These are phyloP conservation scores for Ephemerocybe angulata DNA, from an alignment of 768 basidiomycete species.

Conservation along the genomic window DNA sequence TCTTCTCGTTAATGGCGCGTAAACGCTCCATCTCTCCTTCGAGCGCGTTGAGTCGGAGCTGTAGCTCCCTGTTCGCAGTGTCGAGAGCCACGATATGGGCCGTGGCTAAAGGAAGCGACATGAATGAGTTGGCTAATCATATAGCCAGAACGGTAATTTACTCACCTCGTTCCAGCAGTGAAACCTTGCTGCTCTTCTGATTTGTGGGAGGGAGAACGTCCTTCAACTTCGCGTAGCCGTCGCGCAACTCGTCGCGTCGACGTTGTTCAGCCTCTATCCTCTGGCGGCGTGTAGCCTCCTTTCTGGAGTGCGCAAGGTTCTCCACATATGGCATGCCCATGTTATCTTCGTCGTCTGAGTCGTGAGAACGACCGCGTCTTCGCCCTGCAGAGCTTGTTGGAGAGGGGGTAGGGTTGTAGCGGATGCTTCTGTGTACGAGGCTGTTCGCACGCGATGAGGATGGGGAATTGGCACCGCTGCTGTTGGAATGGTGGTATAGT, in stretches of 20 bases:
- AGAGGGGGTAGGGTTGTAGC: conserved; percentile 82
- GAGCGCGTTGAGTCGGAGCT: conserved; percentile 58
- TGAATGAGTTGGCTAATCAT: conserved; percentile 11
- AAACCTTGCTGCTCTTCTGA: conserved; percentile 90
- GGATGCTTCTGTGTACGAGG: conserved; percentile 69
- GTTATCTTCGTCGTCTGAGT: conserved; percentile 71
- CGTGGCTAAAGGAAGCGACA: conserved; percentile 49
- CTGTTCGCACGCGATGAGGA: conserved; percentile 72
- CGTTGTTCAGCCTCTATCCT: conserved; percentile 90
- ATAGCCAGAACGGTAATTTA: conserved; percentile 11
- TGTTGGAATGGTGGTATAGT: conserved; percentile 75
- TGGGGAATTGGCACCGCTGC: conserved; percentile 73
- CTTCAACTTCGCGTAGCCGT: conserved; percentile 85
- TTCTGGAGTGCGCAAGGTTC: conserved; percentile 71
- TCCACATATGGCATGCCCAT: conserved; percentile 69
- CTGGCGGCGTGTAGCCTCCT: conserved; percentile 81
- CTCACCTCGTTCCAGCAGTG: conserved; percentile 81
- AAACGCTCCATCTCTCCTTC: conserved; percentile 71
- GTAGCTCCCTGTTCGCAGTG: conserved; percentile 67
- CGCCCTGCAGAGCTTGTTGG: conserved; percentile 72
- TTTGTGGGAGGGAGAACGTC: conserved; percentile 83
- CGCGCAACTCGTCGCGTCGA: conserved; percentile 82
- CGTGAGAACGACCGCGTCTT: conserved; percentile 67
- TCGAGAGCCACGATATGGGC: conserved; percentile 75
- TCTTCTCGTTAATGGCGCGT: conserved; percentile 78